Evolutionary conservation across 495 filamentous ascomycete species (phyloP).

Genomic region (Tuber microsphaerosporum): DNA sequence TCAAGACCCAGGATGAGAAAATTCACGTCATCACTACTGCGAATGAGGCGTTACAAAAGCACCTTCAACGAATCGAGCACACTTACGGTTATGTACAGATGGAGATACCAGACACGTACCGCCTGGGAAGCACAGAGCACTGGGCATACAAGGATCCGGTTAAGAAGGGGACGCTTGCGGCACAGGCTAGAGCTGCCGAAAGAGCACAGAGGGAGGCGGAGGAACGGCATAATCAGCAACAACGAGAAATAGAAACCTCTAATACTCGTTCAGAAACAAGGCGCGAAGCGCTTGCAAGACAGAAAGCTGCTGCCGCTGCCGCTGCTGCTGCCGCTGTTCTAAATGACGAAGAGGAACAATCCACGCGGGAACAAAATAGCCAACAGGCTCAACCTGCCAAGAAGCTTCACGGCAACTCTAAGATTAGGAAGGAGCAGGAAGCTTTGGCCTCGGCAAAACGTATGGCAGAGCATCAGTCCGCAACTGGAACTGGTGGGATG

Average conservation of each 20-base stretch:
- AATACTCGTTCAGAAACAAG: conserved; percentile 32
- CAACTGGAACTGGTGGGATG: conserved; percentile 28
- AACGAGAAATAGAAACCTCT: conserved; percentile 27
- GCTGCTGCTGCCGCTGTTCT: conserved; percentile 41
- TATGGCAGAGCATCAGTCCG: conserved; percentile 38
- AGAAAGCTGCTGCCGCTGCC: conserved; percentile 55
- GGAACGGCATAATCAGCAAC: conserved; percentile 56
- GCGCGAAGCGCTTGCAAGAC: conserved; percentile 37
- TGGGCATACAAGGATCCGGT: conserved; percentile 94
- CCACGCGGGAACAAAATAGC: conserved; percentile 18
- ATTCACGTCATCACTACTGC: conserved; percentile 89
- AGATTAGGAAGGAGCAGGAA: conserved; percentile 31
- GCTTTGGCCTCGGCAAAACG: conserved; percentile 34
- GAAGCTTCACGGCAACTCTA: conserved; percentile 34
- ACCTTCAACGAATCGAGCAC: conserved; percentile 73
- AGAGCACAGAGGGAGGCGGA: conserved; percentile 69
- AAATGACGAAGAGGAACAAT: conserved; percentile 34
- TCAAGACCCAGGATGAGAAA: conserved; percentile 87
- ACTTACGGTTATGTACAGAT: conserved; percentile 73
- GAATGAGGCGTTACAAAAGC: conserved; percentile 77
- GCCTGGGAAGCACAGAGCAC: conserved; percentile 81
- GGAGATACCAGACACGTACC: conserved; percentile 90
- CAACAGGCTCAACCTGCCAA: conserved; percentile 20
- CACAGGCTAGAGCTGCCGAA: conserved; percentile 59
- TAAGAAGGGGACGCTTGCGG: conserved; percentile 64